Evolutionary conservation across 371 early-diverging fungal genomes (phyloP).

Genomic region (Syncephalastrum contaminatum): DNA sequence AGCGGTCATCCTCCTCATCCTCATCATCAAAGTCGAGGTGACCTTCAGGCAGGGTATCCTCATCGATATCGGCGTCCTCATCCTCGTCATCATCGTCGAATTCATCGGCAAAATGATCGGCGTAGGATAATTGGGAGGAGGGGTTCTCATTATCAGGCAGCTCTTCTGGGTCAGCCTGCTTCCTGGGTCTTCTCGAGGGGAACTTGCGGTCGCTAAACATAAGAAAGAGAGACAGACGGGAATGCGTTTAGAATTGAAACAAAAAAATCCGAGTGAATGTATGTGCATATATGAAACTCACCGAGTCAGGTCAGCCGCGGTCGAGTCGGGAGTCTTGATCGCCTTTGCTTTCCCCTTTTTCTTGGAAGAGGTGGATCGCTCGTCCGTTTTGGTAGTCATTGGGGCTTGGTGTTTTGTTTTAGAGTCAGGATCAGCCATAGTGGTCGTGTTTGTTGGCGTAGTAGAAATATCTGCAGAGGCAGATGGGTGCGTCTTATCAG

Average conservation of each 20-base stretch:
- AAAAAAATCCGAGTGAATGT: no score
- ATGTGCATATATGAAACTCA: no score
- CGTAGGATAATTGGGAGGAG: conserved; percentile 17
- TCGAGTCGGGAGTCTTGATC: background rate
- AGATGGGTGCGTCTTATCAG: no score
- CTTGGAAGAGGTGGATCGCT: background rate
- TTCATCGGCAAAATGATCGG: conserved; percentile 11
- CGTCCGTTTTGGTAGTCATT: no score
- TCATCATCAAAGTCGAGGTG: conserved; percentile 13
- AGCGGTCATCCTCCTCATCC: conserved; percentile 24
- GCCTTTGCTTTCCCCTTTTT: conserved; percentile 20
- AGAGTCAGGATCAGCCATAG: no score
- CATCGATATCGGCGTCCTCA: conserved; percentile 17
- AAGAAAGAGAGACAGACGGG: background rate
- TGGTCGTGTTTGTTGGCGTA: no score
- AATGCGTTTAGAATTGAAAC: conserved; percentile 2
- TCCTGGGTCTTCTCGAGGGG: conserved; percentile 10
- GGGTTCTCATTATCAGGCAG: conserved; percentile 11
- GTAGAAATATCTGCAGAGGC: no score
- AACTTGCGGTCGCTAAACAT: background rate
- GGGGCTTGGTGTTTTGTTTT: no score
- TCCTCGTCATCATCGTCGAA: conserved; percentile 4
- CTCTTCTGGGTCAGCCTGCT: conserved; percentile 25
- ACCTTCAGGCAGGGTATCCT: conserved; percentile 4
- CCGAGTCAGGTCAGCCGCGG: no score